Evolutionary conservation across 495 filamentous ascomycete genomes (phyloP).

Genomic region (Neurospora cerealis): DNA sequence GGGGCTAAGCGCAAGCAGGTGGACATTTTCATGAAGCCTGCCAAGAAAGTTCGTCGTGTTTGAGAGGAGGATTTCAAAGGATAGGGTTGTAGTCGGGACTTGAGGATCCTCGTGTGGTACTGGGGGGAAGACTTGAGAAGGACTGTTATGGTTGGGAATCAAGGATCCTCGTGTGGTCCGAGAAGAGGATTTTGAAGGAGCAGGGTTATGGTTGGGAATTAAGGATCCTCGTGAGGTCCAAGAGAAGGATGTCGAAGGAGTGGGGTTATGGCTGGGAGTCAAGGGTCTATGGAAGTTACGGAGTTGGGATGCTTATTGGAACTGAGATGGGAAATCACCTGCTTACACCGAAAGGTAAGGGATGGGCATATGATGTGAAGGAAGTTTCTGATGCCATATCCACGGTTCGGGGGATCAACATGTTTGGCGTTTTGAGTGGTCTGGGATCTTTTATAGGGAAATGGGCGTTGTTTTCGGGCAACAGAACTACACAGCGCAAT

Average conservation of each 20-base stretch:
- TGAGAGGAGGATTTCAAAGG: neutral
- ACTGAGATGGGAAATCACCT: neutral
- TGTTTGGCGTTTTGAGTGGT: neutral
- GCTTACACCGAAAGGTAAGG: neutral
- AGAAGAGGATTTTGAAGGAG: neutral
- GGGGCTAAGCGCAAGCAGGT: conserved; percentile 20
- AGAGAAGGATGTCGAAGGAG: neutral
- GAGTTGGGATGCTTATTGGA: neutral
- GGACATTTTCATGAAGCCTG: conserved; percentile 25
- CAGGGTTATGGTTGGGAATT: neutral
- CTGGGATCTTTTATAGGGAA: neutral
- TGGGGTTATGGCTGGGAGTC: neutral
- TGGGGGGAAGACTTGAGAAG: too few species aligned
- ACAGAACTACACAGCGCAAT: neutral
- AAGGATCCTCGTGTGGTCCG: neutral
- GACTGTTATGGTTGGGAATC: neutral
- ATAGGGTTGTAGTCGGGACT: neutral
- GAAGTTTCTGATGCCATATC: neutral
- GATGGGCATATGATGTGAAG: neutral
- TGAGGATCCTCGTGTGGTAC: neutral
- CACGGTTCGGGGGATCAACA: neutral
- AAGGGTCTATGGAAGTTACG: neutral
- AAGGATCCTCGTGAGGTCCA: neutral
- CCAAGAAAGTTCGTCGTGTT: conserved; percentile 2
- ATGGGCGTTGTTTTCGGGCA: neutral